These are phyloP conservation scores for Ceratocystis albifundus DNA, from an alignment of 2,329 filamentous ascomycete species.

Conservation along the genomic window DNA sequence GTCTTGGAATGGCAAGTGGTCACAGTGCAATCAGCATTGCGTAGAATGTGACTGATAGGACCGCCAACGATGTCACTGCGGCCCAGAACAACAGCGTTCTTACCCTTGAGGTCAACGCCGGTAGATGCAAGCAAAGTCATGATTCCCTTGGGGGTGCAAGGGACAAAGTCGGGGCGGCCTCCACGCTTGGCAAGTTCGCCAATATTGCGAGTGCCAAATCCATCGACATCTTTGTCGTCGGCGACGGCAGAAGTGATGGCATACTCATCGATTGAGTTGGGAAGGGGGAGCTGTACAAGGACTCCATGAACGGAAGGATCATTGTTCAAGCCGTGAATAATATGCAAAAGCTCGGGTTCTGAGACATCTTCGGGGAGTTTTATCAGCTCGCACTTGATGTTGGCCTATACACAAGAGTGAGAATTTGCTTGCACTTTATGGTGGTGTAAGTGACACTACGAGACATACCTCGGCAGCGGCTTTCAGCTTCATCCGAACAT, in stretches of 20 bases:
- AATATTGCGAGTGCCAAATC: slow-evolving; percentile 88
- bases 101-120: slow-evolving; percentile 72
- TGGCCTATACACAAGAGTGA: slow-evolving; percentile 47
- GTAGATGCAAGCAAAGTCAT: slow-evolving; percentile 83
- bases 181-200: slow-evolving; percentile 94
- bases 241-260: slow-evolving; percentile 78
- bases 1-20: slow-evolving; percentile 93
- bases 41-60: slow-evolving; percentile 88
- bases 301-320: slow-evolving; percentile 80
- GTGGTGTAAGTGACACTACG: neutral
- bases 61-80: slow-evolving; percentile 96
- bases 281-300: slow-evolving; percentile 84
- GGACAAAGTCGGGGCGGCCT: slow-evolving; percentile 76
- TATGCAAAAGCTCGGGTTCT: slow-evolving; percentile 74
- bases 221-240: slow-evolving; percentile 94
- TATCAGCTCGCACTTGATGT: slow-evolving; percentile 76
- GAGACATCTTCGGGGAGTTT: slow-evolving; percentile 71
- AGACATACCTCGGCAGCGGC: slow-evolving; percentile 70
- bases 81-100: slow-evolving; percentile 88
- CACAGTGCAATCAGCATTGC: slow-evolving; percentile 92
- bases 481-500: slow-evolving; percentile 99
- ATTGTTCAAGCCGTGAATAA: slow-evolving; percentile 73
- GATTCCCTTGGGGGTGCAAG: slow-evolving; percentile 93
- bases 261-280: slow-evolving; percentile 82
- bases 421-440: neutral